Evolutionary conservation across 225 moss, liverwort and hornwort species (phyloP), one percentile per base, ranked within the genome.

Genomic region (Thuidium tamariscinum): DNA sequence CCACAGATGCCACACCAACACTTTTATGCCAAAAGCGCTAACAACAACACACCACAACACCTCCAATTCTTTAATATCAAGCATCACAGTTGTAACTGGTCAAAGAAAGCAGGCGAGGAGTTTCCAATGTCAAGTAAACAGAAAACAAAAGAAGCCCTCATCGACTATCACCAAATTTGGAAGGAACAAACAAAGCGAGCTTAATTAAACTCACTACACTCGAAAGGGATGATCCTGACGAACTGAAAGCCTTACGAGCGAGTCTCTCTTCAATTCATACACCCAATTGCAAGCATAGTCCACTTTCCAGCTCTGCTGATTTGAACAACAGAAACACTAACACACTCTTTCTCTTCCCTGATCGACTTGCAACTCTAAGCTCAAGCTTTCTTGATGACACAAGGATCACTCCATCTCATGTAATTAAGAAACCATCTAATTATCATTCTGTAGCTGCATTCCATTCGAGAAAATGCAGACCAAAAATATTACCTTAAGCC

Each of bases 1-100:
- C 0, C 29, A 71, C 3, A 0, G 10, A 27, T 17, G 41, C 1
- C 10, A 3, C 27, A 16, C 5, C 1, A 0, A 17, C 16, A 17
- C 17, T 29, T 29, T 9, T 22, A 13, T 44, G 42, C 9, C 0
- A 2, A 16, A 44, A n/a, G 5, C 22, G 0, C 16, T 44, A 2
- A 10, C 10, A 71, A 16, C 44, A 71, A 42, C 0, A 1, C 42
- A 70, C 3, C 0, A 44, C 0, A 5, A 16, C 3, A 44, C 16
- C 3, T 71, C 0, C 13, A 5, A 25, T 41, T 8, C 3, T 10
- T 16, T 6, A n/a, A 22, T 37, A 13, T 23, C 23, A 70, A 70
- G 70, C 42, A 41, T 69, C 26, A 26, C 3, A 42, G 0, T 42
- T 16, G 42, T 16, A 42, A 27, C 16, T 41, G 1, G 42, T 29